phyloP scores from a whole-genome alignment of 768 basidiomycete species.

The Butyriboletus loyo region DNA sequence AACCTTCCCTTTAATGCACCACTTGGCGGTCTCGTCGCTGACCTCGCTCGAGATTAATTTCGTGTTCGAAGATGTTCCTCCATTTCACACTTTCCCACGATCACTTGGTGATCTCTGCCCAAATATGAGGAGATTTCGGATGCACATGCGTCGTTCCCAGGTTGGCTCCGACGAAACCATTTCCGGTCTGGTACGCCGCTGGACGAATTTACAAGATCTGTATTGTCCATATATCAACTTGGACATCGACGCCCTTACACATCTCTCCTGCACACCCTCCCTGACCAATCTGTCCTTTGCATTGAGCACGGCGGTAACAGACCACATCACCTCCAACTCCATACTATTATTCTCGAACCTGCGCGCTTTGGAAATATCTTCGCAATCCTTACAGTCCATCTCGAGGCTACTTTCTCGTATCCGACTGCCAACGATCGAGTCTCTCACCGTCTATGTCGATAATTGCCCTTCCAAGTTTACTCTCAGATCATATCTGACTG shows the following conservation, averaged over 20 bases:
- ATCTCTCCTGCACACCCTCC: slow-evolving; percentile 14
- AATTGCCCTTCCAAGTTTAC: slow-evolving; percentile 5
- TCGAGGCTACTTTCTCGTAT: neutral
- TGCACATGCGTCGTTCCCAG: slow-evolving; percentile 18
- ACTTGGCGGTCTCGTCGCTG: slow-evolving; percentile 10
- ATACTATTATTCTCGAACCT: slow-evolving; percentile 6
- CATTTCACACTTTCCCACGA: slow-evolving; percentile 16
- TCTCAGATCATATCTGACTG: slow-evolving; percentile 6
- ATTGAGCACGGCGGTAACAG: neutral
- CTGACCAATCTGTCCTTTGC: slow-evolving; percentile 10
- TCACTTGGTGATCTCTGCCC: slow-evolving; percentile 19
- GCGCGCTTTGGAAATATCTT: slow-evolving; percentile 10
- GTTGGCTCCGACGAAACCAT: slow-evolving; percentile 5
- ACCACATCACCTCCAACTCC: slow-evolving; percentile 1
- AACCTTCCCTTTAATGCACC: slow-evolving; percentile 14
- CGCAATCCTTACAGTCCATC: slow-evolving; percentile 1
- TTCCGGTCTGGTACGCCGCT: slow-evolving; percentile 13
- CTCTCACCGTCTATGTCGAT: slow-evolving; percentile 8
- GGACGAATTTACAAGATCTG: slow-evolving; percentile 14
- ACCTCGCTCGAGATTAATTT: slow-evolving; percentile 22
- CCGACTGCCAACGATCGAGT: slow-evolving; percentile 5
- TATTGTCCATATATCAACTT: slow-evolving; percentile 13
- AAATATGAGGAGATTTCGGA: slow-evolving; percentile 7
- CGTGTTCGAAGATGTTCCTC: slow-evolving; percentile 15
- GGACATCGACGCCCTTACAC: slow-evolving; percentile 12